Conservation (phyloP, 352 stramenopile species). For the Aphanomyces invadans region DNA sequence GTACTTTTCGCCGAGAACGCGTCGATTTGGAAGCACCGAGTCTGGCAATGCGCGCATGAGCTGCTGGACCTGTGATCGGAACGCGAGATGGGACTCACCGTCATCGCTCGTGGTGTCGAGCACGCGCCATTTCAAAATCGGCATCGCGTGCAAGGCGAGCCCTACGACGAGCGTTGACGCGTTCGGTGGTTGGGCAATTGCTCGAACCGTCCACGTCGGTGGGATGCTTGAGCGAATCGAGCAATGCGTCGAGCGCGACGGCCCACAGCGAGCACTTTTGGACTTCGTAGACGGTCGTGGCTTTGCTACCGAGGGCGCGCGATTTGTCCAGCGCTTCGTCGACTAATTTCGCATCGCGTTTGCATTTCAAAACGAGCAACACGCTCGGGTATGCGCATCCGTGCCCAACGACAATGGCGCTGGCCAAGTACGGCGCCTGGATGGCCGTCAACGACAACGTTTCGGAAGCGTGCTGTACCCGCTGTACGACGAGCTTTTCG, state of each 20-base stretch:
- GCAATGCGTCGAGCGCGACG: neutral
- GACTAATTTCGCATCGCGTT: slow-evolving; percentile 2
- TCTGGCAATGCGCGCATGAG: too few species aligned
- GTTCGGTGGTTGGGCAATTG: neutral
- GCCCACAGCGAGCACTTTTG: neutral
- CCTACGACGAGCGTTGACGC: neutral
- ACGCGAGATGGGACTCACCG: too few species aligned
- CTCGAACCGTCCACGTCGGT: neutral
- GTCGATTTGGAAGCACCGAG: too few species aligned
- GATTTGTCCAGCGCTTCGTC: slow-evolving; percentile 6
- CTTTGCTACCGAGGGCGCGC: slow-evolving; percentile 6
- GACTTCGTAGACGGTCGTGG: neutral
- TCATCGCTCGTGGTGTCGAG: too few species aligned
- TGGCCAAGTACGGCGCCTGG: slow-evolving; percentile 49
- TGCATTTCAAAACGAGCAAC: slow-evolving; percentile 62
- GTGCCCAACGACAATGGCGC: slow-evolving; percentile 61
- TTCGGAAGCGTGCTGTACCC: neutral
- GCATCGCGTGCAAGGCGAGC: neutral
- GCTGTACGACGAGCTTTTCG: slow-evolving; percentile 39
- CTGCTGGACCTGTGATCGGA: too few species aligned
- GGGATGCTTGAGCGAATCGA: neutral
- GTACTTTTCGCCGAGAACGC: too few species aligned
- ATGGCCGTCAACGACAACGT: neutral
- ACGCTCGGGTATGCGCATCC: slow-evolving; percentile 61
- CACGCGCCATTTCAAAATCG: neutral